Evolutionary conservation across 140 eudicot genomes (phyloP).

Genomic region (Erigeron philadelphicus): DNA sequence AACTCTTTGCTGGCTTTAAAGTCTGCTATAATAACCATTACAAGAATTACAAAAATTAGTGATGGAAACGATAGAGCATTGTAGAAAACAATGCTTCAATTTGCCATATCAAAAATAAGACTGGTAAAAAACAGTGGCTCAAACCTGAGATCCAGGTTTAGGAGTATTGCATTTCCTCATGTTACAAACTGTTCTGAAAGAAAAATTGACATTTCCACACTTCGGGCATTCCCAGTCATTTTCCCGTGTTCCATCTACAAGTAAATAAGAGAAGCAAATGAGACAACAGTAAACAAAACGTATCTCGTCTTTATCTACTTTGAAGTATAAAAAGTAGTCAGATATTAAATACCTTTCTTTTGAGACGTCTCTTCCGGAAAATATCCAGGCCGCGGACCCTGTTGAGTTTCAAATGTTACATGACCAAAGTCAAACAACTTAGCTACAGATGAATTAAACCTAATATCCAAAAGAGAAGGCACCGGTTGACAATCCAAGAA

Average conservation of each 20-base stretch:
- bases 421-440: not conserved
- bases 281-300: not conserved
- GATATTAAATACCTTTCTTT: slow-evolving; percentile 36
- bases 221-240: slow-evolving; percentile 92
- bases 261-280: not conserved
- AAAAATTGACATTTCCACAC: slow-evolving; percentile 91
- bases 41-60: not conserved
- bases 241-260: slow-evolving; percentile 73
- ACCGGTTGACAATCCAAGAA: not conserved
- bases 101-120: not conserved
- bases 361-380: slow-evolving; percentile 57
- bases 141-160: slow-evolving; percentile 84
- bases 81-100: slow-evolving; percentile 4
- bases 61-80: not conserved
- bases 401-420: slow-evolving; percentile 18
- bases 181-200: slow-evolving; percentile 91
- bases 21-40: slow-evolving; percentile 37
- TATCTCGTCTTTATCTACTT: slow-evolving; percentile 3
- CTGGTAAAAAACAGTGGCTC: slow-evolving; percentile 1
- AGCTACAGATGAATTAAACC: not conserved
- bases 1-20: slow-evolving; percentile 51
- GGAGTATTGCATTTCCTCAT: slow-evolving; percentile 96
- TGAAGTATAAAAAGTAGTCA: not conserved
- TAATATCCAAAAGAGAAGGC: not conserved
- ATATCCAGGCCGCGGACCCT: slow-evolving; percentile 80